Base-by-base conservation (phyloP, 148 eudicot species). In the Pouteria glomerata region DNA sequence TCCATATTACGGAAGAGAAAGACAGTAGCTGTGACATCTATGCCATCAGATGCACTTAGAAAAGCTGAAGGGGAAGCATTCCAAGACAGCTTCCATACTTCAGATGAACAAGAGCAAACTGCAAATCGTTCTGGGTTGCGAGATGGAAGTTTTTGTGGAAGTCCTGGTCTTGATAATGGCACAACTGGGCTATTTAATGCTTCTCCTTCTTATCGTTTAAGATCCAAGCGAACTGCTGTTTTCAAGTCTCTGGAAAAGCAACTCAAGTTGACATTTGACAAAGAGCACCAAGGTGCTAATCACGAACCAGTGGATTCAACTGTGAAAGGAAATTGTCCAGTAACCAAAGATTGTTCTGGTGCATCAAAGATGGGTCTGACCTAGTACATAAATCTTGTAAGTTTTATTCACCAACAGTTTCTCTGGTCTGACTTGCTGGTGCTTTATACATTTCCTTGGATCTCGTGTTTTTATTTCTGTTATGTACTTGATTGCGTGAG, bases 1-100 rank as follows among this genome's bases (percentile, higher is more conserved):
- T 90, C 98, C 44, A 93, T 93, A 75, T 34, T 90, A 21, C 80
- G 98, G 70, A 93, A 90, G 76, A 90, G 98, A 82, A 89, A 80
- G 77, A 71, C 76, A 10, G 73, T 59, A 67, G 62, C 72, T 56
- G 81, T 61, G 52, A 77, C 78, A 47, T 77, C 82, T 52, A 72
- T 64, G 26, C 63, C 71, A n/a, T 75, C 63, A 48, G 74, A 74
- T 64, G 76, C 80, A 57, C 71, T 70, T 62, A 66, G 72, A 63
- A 72, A 61, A 57, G 76, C 66, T n/a, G 73, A 72, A 16, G 82
- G 73, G 70, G 82, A 76, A 73, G 79, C 82, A 58, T 51, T 67
- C 74, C 59, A 59, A 30, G 79, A 76, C 13, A 70, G 73, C 66
- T 71, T 63, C 58, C 66, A 29, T 18, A 41, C 66, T 66, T 76